phyloP scores from a whole-genome alignment of 768 basidiomycete genomes.

The Suillus ampliporus region DNA sequence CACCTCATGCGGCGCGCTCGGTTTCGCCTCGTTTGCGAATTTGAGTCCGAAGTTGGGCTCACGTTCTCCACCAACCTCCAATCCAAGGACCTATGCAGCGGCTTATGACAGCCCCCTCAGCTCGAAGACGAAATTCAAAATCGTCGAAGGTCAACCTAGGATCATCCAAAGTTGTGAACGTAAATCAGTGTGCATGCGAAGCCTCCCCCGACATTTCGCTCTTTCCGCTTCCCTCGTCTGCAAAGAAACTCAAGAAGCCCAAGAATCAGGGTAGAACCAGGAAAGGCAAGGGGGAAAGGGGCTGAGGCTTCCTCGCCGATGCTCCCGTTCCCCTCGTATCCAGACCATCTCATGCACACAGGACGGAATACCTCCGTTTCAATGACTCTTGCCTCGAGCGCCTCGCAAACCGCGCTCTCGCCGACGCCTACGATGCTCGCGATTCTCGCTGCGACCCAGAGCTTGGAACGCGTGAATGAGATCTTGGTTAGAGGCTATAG shows the following conservation, averaged over 20 bases:
- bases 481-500: slow-evolving; percentile 45
- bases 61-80: background rate
- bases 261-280: slow-evolving; percentile 10
- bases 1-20: slow-evolving; percentile 24
- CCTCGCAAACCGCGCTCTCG: slow-evolving; percentile 18
- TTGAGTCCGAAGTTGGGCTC: background rate
- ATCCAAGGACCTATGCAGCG: background rate
- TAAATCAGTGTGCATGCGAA: background rate
- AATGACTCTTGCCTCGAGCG: slow-evolving; percentile 10
- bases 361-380: slow-evolving; percentile 16
- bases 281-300: background rate
- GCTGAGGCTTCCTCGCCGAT: slow-evolving; percentile 16
- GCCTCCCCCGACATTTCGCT: slow-evolving; percentile 21
- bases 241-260: slow-evolving; percentile 13
- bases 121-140: background rate
- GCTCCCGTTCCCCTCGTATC: slow-evolving; percentile 32
- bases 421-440: slow-evolving; percentile 31
- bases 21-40: background rate
- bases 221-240: slow-evolving; percentile 25
- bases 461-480: slow-evolving; percentile 38
- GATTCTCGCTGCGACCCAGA: slow-evolving; percentile 28
- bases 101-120: background rate
- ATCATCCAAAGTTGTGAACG: background rate
- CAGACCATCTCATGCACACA: slow-evolving; percentile 12
- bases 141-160: background rate